Evolutionary conservation across 1,139 yeast genomes (phyloP).

Genomic region (Citeromyces hawaiiensis): DNA sequence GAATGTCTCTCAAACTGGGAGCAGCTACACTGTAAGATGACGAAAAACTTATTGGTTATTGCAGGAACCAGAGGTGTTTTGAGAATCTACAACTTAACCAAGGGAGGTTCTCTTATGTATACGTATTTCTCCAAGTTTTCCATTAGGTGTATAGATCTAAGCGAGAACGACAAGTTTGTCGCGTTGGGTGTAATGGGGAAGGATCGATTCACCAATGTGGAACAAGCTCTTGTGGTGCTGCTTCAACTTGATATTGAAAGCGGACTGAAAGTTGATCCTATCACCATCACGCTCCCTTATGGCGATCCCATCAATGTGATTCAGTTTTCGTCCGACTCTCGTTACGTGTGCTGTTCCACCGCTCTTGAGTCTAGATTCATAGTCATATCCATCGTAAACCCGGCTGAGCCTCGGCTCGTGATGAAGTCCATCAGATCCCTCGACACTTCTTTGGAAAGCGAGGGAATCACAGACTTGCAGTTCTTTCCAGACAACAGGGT

Average conservation of each 20-base stretch:
- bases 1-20: constrained; percentile 35
- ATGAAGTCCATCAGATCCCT: constrained; percentile 50
- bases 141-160: constrained; percentile 62
- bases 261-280: constrained; percentile 29
- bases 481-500: constrained; percentile 51
- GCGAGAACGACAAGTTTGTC: constrained; percentile 48
- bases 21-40: constrained; percentile 49
- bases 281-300: constrained; percentile 73
- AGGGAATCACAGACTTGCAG: constrained; percentile 77
- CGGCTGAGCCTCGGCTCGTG: constrained; percentile 55
- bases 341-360: constrained; percentile 71
- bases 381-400: constrained; percentile 54
- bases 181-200: constrained; percentile 80
- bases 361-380: constrained; percentile 71
- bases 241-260: constrained; percentile 28
- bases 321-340: constrained; percentile 57
- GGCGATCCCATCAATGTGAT: constrained; percentile 71
- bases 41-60: constrained; percentile 46
- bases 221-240: constrained; percentile 68
- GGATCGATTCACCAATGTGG: constrained; percentile 55
- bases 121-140: constrained; percentile 63
- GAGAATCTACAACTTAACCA: constrained; percentile 45
- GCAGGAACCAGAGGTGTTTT: constrained; percentile 67
- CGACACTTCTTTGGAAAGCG: constrained; percentile 58
- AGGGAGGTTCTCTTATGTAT: constrained; percentile 51